Evolutionary conservation across 768 basidiomycete species (phyloP).

Genomic region (Leccinellum luteum): DNA sequence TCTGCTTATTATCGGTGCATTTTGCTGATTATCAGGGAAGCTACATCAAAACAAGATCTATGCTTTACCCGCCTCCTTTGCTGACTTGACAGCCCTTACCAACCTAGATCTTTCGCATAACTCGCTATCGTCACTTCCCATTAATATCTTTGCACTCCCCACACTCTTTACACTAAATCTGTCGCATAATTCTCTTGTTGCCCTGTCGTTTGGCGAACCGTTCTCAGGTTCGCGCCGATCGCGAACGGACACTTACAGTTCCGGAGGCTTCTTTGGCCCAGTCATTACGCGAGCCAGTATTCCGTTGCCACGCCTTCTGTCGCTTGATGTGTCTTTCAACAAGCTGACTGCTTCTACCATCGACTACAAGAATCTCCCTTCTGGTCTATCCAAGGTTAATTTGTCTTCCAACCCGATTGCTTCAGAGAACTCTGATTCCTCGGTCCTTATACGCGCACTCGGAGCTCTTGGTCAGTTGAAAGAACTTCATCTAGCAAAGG

Average conservation of each 20-base stretch:
- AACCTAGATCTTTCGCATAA: conserved; percentile 76
- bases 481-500: conserved; percentile 53
- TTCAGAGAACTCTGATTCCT: conserved; percentile 24
- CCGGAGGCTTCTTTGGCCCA: conserved; percentile 62
- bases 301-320: conserved; percentile 65
- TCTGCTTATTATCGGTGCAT: neutral
- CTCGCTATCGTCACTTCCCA: conserved; percentile 57
- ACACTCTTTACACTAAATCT: conserved; percentile 63
- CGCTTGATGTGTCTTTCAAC: conserved; percentile 67
- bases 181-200: conserved; percentile 63
- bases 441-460: conserved; percentile 43
- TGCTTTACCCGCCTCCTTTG: conserved; percentile 61
- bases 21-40: conserved; percentile 35
- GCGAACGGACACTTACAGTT: conserved; percentile 28
- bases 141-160: conserved; percentile 65
- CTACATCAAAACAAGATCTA: conserved; percentile 72
- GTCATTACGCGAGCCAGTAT: conserved; percentile 57
- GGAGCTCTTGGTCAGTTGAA: conserved; percentile 49
- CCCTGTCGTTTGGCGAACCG: conserved; percentile 60
- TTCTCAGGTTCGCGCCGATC: conserved; percentile 38
- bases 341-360: conserved; percentile 54
- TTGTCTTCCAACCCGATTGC: conserved; percentile 69
- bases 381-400: conserved; percentile 54
- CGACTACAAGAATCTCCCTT: conserved; percentile 52
- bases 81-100: conserved; percentile 65